phyloP scores from a whole-genome alignment of 495 filamentous ascomycete genomes.

The Penicillium soppii region DNA sequence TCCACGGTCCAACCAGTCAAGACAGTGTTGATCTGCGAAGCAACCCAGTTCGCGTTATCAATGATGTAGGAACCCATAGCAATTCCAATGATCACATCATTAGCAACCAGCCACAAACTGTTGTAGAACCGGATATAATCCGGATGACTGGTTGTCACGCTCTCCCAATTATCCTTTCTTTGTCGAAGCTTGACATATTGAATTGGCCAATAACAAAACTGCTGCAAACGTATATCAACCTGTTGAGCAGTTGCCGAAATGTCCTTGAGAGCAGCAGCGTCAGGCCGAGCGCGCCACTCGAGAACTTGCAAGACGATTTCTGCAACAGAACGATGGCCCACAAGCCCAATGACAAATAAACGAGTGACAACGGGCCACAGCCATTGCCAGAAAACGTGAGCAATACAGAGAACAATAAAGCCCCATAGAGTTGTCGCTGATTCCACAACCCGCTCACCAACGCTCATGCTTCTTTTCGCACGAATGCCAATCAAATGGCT shows the following conservation, averaged over 20 bases:
- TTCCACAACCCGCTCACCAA: constrained; percentile 92
- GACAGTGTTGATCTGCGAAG: constrained; percentile 73
- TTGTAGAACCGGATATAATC: constrained; percentile 99
- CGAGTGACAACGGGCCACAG: constrained; percentile 73
- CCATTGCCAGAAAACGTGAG: constrained; percentile 71
- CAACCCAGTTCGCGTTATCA: constrained; percentile 86
- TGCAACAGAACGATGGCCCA: constrained; percentile 78
- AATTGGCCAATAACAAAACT: constrained; percentile 99
- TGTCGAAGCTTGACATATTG: constrained; percentile 89
- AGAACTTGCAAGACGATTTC: constrained; percentile 77
- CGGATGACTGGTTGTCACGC: constrained; percentile 90
- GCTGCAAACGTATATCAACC: constrained; percentile 94
- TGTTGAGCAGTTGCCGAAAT: constrained; percentile 98
- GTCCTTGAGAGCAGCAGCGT: constrained; percentile 86
- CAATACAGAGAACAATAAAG: constrained; percentile 64
- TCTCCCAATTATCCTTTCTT: constrained; percentile 91
- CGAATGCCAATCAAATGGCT: constrained; percentile 77
- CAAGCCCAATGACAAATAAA: constrained; percentile 71
- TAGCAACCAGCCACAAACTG: constrained; percentile 96
- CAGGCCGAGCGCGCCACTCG: constrained; percentile 82
- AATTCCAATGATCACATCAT: constrained; percentile 98
- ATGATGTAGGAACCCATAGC: constrained; percentile 96
- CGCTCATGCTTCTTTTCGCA: constrained; percentile 80
- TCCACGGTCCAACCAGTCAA: constrained; percentile 84
- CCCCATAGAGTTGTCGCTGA: constrained; percentile 84